phyloP scores from a whole-genome alignment of 2,329 filamentous ascomycete genomes.

The Talaromyces sp. region DNA sequence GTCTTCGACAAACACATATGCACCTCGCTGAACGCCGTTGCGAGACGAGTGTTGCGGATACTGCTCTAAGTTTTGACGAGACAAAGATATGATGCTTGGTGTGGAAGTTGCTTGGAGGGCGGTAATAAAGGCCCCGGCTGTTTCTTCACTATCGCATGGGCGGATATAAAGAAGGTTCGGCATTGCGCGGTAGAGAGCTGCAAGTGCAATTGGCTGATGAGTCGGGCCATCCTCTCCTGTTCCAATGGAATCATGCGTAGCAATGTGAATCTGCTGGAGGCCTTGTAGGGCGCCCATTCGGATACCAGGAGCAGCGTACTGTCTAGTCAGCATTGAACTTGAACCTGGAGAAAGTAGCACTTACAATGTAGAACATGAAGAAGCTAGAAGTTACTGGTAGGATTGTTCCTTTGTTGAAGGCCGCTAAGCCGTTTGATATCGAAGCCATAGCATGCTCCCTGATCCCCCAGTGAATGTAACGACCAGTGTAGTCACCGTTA shows the following conservation, averaged over 20 bases:
- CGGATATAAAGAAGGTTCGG: conserved; percentile 58
- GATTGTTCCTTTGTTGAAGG: conserved; percentile 51
- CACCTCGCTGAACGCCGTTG: conserved; percentile 34
- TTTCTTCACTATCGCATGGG: conserved; percentile 55
- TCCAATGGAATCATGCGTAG: conserved; percentile 58
- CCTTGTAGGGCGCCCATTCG: conserved; percentile 56
- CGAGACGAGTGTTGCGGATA: conserved; percentile 29
- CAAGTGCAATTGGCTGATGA: conserved; percentile 57
- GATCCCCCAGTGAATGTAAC: conserved; percentile 54
- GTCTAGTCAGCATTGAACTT: conserved; percentile 4
- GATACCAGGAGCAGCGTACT: conserved; percentile 52
- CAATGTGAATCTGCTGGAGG: conserved; percentile 54
- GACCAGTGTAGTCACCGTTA: conserved; percentile 48
- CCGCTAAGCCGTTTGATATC: conserved; percentile 72
- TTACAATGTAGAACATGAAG: conserved; percentile 55
- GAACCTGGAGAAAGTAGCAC: not conserved
- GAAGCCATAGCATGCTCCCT: conserved; percentile 61
- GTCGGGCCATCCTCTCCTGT: conserved; percentile 58
- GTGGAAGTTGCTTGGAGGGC: conserved; percentile 35
- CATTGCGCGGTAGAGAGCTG: conserved; percentile 56
- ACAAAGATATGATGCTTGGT: conserved; percentile 41
- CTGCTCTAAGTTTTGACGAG: conserved; percentile 38
- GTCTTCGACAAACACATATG: conserved; percentile 37
- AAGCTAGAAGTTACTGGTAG: conserved; percentile 55
- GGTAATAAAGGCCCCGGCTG: conserved; percentile 38